phyloP scores from a whole-genome alignment of 2,329 filamentous ascomycete species.

The Aplosporella prunicola region DNA sequence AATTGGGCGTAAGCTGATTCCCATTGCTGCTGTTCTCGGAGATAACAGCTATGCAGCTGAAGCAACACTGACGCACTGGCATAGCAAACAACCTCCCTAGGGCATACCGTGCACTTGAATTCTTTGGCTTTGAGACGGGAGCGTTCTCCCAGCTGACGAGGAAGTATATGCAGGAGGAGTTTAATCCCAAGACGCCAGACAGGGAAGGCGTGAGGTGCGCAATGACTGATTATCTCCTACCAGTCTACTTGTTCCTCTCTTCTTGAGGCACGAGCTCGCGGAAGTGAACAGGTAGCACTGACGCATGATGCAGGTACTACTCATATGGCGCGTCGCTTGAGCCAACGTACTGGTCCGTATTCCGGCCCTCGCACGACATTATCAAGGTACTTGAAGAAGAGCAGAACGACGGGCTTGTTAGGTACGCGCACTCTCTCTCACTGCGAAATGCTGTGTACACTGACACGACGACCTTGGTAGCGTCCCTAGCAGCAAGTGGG shows the following conservation, averaged over 20 bases:
- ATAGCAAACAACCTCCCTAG: constrained; percentile 41
- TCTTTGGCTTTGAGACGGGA: constrained; percentile 47
- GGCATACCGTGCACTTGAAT: constrained; percentile 46
- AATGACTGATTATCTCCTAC: too few relatives aligned
- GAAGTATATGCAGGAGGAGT: constrained; percentile 47
- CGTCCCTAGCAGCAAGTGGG: constrained; percentile 51
- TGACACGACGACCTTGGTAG: constrained; percentile 17
- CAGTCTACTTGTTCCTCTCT: too few relatives aligned
- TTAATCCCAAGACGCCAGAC: constrained; percentile 52
- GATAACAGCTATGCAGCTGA: constrained; percentile 14
- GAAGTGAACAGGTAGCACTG: too few relatives aligned
- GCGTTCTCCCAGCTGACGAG: constrained; percentile 54
- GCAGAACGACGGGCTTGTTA: constrained; percentile 56
- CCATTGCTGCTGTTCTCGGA: constrained; percentile 36
- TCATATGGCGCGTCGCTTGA: constrained; percentile 53
- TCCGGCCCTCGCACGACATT: constrained; percentile 47
- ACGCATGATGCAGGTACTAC: too few relatives aligned
- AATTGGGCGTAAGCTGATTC: constrained; percentile 46
- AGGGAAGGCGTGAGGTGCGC: constrained; percentile 42
- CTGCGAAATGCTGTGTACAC: neutral
- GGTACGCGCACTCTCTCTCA: constrained; percentile 15
- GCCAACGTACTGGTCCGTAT: constrained; percentile 48
- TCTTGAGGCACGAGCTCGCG: too few relatives aligned
- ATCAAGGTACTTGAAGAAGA: constrained; percentile 46
- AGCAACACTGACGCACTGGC: neutral